phyloP scores from a whole-genome alignment of 2,329 filamentous ascomycete species.

The Xylaria sp. region DNA sequence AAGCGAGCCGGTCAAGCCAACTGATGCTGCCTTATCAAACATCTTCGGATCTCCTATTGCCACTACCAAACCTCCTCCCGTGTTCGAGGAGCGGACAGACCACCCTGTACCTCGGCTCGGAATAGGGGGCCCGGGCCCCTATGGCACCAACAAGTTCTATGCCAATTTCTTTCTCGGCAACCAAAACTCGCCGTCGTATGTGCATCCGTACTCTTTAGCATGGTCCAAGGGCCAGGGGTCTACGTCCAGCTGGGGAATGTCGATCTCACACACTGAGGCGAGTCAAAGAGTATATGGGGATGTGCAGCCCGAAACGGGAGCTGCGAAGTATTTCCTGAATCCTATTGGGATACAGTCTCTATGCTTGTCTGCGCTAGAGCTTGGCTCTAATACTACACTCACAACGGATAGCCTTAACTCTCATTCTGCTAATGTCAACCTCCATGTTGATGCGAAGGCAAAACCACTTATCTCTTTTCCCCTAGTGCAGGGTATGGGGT shows the following conservation, averaged over 20 bases:
- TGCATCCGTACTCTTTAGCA: conserved; percentile 77
- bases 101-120: conserved; percentile 68
- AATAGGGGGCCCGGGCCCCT: conserved; percentile 59
- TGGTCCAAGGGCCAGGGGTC: conserved; percentile 73
- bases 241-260: conserved; percentile 78
- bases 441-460: conserved; percentile 65
- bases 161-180: conserved; percentile 81
- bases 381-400: conserved; percentile 68
- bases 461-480: conserved; percentile 77
- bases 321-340: conserved; percentile 79
- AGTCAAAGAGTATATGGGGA: conserved; percentile 74
- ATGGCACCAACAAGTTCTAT: conserved; percentile 84
- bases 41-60: conserved; percentile 68
- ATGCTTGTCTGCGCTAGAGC: conserved; percentile 80
- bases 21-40: conserved; percentile 49
- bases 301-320: conserved; percentile 63
- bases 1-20: conserved; percentile 43
- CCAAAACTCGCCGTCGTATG: conserved; percentile 76
- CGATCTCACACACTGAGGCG: conserved; percentile 77
- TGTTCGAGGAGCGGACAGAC: conserved; percentile 60
- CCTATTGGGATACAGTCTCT: conserved; percentile 85
- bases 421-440: conserved; percentile 73
- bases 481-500: conserved; percentile 88
- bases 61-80: conserved; percentile 60
- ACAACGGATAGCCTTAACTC: conserved; percentile 65